These are phyloP conservation scores for Pseudocercospora ulei DNA, from an alignment of 2,329 filamentous ascomycete genomes.

Conservation along the genomic window DNA sequence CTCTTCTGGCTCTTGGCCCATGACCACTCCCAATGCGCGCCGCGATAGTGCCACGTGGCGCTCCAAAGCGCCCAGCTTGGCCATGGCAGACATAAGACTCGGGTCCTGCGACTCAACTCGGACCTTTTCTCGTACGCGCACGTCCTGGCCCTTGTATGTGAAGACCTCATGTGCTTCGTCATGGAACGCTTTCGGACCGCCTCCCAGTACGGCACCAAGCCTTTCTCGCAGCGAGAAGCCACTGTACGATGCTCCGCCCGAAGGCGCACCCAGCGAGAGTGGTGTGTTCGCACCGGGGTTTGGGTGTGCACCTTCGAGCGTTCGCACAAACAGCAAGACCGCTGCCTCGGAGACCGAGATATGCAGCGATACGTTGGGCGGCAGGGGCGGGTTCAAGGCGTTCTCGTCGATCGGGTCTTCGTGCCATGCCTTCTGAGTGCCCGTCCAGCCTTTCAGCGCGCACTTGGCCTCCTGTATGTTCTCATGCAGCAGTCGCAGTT, in stretches of 20 bases:
- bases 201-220: constrained; percentile 43
- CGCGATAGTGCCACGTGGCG: constrained; percentile 61
- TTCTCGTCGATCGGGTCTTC: constrained; percentile 46
- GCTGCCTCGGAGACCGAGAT: constrained; percentile 47
- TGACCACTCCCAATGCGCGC: constrained; percentile 64
- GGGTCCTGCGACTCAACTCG: constrained; percentile 83
- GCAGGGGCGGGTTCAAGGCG: constrained; percentile 54
- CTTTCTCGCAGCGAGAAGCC: constrained; percentile 52
- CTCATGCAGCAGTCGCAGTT: constrained; percentile 51
- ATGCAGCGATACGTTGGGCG: constrained; percentile 64
- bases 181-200: constrained; percentile 36
- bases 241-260: constrained; percentile 36
- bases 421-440: constrained; percentile 47
- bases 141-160: constrained; percentile 57
- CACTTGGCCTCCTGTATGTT: constrained; percentile 53
- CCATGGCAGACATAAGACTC: constrained; percentile 68
- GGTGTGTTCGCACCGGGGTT: constrained; percentile 33
- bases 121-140: constrained; percentile 81
- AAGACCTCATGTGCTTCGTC: constrained; percentile 69
- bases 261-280: constrained; percentile 18
- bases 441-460: constrained; percentile 48
- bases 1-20: constrained; percentile 52
- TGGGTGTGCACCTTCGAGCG: constrained; percentile 48
- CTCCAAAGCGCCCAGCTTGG: constrained; percentile 70
- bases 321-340: constrained; percentile 54